phyloP scores from a whole-genome alignment of 345 rosid genomes.

The Corchorus olitorius region DNA sequence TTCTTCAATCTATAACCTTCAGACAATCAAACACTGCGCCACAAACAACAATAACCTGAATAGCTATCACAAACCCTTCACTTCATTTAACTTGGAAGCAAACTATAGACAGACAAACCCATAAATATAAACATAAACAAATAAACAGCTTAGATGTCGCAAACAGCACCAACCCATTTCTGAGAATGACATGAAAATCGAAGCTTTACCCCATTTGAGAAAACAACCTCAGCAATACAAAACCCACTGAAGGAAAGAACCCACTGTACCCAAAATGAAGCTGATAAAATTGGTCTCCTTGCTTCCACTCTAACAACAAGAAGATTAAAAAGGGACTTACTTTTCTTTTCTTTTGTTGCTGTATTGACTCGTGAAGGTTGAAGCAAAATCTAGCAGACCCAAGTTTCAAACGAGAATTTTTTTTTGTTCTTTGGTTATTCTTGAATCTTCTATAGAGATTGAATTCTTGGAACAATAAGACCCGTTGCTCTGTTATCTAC shows the following conservation, averaged over 20 bases:
- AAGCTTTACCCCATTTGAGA: conserved; percentile 23
- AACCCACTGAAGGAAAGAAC: conserved; percentile 24
- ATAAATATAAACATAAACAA: not conserved
- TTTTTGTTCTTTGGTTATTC: not conserved
- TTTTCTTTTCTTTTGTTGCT: too few species aligned
- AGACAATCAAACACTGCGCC: conserved; percentile 17
- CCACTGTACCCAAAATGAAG: conserved; percentile 19
- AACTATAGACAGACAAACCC: not conserved
- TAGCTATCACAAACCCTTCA: conserved; percentile 18
- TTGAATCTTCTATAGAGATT: conserved; percentile 16
- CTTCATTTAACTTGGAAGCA: conserved; percentile 16
- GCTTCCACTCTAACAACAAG: not conserved
- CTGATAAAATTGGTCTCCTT: not conserved
- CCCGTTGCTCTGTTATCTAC: conserved; percentile 34
- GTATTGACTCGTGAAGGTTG: not conserved
- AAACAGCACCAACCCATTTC: not conserved
- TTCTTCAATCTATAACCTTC: conserved; percentile 12
- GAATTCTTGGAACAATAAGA: conserved; percentile 23
- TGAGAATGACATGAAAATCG: not conserved
- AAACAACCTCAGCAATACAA: conserved; percentile 18
- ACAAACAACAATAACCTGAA: conserved; percentile 8
- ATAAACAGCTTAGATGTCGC: not conserved
- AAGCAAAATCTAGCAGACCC: conserved; percentile 24
- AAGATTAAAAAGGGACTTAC: not conserved
- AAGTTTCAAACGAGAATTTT: conserved; percentile 18